Base-by-base conservation (phyloP, 2,329 filamentous ascomycete species). In the Peltaster fructicola region DNA sequence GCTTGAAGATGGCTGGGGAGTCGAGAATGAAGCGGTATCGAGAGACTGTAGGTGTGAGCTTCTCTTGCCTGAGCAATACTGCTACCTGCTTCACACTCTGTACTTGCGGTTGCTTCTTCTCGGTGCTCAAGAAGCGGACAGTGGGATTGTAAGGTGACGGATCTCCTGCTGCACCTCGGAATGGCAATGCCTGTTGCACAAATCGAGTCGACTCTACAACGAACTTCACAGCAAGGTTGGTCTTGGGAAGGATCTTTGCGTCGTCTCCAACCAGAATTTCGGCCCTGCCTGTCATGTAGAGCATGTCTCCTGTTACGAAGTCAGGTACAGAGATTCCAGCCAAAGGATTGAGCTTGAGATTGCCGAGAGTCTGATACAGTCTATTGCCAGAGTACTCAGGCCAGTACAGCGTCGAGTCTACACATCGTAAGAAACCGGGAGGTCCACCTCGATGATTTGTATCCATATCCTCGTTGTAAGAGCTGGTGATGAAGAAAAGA, bases 331-430 rank as follows among this genome's bases (percentile, higher is more conserved):
- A 67, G 23, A 85, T 47, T 3, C 81, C 79, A 3, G 76, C 66
- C 10, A 56, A 53, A 0, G 78, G 76, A 15, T 72, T 73, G 6
- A 63, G 51, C 18, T 63, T 56, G 8, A 90, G 54, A 42, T 91
- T 91, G 1, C 81, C 81, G 0, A 90, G 61, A 0, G 75, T 79
- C 47, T 90, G 80, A 39, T 90, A 91, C 0, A 88, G 54, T 9
- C 78, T 59, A 47, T 91, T 91, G 6, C 81, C 81, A 1, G 75
- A 82, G 45, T 76, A 90, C 45, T 91, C 81, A 1, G 81, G 81
- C 48, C 80, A 91, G 3, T 74, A 58, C 8, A 90, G 48, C 3
- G 66, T 57, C 1, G 53, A 54, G 3, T 47, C 49, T 1, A 72
- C 45, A 6, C 85, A 57, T 13, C 80, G 64, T 11, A 85, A 54